A percentile compares a stretch with the other conserved stretches of the same genome.
Evolutionary conservation across 202 grass and related monocot genomes (phyloP).

Genomic region (Schoenoplectus tabernaemontani): DNA sequence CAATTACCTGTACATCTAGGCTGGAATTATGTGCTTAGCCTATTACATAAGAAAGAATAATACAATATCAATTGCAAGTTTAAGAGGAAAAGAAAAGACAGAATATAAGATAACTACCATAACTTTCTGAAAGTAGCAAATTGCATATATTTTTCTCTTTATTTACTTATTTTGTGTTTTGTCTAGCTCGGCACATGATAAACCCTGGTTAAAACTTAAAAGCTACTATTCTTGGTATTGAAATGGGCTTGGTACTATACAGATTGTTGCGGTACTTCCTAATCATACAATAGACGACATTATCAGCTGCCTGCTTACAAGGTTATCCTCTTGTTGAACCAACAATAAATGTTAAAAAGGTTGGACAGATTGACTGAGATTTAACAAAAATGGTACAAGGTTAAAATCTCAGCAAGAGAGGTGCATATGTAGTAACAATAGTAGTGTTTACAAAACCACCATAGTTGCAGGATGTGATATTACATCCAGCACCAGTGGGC

Average conservation of each 20-base stretch:
- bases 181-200: not conserved
- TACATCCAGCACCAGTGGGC: slow-evolving; percentile 66
- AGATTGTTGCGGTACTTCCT: not conserved
- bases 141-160: not conserved
- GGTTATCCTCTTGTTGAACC: too few relatives aligned
- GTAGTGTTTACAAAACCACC: slow-evolving; percentile 78
- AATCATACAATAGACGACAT: not conserved
- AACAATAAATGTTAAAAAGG: not conserved
- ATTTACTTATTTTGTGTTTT: not conserved
- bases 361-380: not conserved
- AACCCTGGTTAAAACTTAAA: not conserved
- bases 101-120: too few relatives aligned
- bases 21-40: slow-evolving; percentile 53
- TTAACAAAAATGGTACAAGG: not conserved
- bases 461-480: slow-evolving; percentile 72
- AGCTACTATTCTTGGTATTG: too few relatives aligned
- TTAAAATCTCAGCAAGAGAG: not conserved
- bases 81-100: not conserved
- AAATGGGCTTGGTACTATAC: not conserved
- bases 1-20: slow-evolving; percentile 71
- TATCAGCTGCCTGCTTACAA: not conserved
- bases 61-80: too few relatives aligned
- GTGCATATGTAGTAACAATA: slow-evolving; percentile 56
- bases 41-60: slow-evolving; percentile 30
- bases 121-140: not conserved